Base-by-base conservation (phyloP, 2,329 filamentous ascomycete genomes). In the Colletotrichum destructivum region DNA sequence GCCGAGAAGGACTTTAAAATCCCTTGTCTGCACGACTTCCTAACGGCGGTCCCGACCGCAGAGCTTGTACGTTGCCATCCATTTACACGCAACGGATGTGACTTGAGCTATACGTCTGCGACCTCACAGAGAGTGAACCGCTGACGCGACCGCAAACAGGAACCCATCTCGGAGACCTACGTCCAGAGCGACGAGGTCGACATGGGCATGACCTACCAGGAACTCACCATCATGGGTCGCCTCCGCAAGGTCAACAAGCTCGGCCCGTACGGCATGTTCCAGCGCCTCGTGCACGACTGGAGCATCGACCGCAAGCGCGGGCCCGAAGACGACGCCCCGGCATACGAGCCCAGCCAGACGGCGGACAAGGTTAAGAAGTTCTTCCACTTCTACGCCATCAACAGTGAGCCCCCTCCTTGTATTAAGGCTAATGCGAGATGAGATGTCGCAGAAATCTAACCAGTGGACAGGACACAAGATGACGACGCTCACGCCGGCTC, bases 81-180 rank as follows among this genome's bases (percentile, higher is more conserved):
- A 38, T 26, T 40, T 44, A 56, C 3, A 26, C 38, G 38, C 46
- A 44, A 55, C 21, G 42, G 26, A 40, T 46, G 40, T 18, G 40
- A 8, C 26, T 47, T 35, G 26, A 13, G 4, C 3, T 4, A 31
- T 42, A 6, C 47, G 18, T 23, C 21, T 26, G 26, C 42, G 40
- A 13, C 18, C 38, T 12, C 40, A 55, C 18, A n/a, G 26, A 40
- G 44, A 9, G 7, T n/a, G 31, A 18, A 3, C 56, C 15, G 23
- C 56, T 68, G 4, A 62, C 64, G 16, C 13, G n/a, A 16, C 18
- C 35, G 9, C 4, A 16, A 26, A 9, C 35, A 71, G 69, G 88
- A 92, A 75, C 92, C 92, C 9, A 89, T 93, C 57, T 92, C 91
- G 0, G 85, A 87, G 1, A 84, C 84, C 18, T 92, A 93, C 59